phyloP scores from a whole-genome alignment of 2,329 filamentous ascomycete species.

The Fusarium torreyae region DNA sequence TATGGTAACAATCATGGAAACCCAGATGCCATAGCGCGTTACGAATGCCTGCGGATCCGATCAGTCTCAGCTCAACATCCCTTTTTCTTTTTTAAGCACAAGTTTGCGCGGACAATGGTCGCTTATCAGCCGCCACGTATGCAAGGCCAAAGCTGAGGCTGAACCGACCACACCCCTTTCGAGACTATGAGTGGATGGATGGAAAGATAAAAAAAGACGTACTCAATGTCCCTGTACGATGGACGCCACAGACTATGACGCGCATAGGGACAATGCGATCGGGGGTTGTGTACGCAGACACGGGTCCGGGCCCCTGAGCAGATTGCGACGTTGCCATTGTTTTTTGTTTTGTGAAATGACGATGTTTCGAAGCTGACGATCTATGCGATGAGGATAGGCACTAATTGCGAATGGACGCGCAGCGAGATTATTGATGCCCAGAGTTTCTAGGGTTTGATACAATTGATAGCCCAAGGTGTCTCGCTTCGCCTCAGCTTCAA shows the following conservation, averaged over 20 bases:
- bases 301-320: slow-evolving; percentile 24
- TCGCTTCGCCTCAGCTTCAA: slow-evolving; percentile 21
- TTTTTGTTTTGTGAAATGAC: slow-evolving; percentile 32
- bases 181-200: slow-evolving; percentile 9
- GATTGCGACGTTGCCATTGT: slow-evolving; percentile 31
- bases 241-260: slow-evolving; percentile 58
- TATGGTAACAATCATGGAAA: slow-evolving; percentile 57
- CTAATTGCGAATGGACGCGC: slow-evolving; percentile 4
- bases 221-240: slow-evolving; percentile 59
- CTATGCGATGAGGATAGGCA: neutral
- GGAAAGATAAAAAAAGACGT: slow-evolving; percentile 34
- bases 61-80: slow-evolving; percentile 22
- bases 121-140: slow-evolving; percentile 11
- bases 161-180: neutral
- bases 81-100: neutral
- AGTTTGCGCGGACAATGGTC: neutral
- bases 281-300: slow-evolving; percentile 24
- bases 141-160: slow-evolving; percentile 2
- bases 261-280: slow-evolving; percentile 57
- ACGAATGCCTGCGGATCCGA: slow-evolving; percentile 51
- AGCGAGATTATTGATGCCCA: slow-evolving; percentile 32
- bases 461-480: slow-evolving; percentile 27
- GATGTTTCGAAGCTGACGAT: slow-evolving; percentile 16
- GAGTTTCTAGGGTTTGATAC: slow-evolving; percentile 15
- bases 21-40: slow-evolving; percentile 55